Evolutionary conservation across 208 protist genomes (phyloP).

Genomic region (Wallacemonas sp.): DNA sequence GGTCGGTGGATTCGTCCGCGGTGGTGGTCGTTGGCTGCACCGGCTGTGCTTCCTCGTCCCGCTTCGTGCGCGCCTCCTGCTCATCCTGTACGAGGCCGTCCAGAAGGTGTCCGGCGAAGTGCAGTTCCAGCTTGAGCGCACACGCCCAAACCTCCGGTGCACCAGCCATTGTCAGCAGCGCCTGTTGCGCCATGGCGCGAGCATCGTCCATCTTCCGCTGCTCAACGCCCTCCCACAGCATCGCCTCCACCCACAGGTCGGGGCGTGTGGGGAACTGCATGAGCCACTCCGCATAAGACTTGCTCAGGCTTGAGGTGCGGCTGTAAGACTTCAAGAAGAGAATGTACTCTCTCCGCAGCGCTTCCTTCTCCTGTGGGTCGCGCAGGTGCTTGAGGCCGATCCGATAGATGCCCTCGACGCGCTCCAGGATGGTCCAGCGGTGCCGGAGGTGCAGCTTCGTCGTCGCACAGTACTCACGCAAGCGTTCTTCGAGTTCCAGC

Average conservation of each 20-base stretch:
- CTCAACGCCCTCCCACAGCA: slow-evolving; percentile 60
- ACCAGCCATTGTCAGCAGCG: slow-evolving; percentile 54
- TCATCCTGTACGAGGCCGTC: slow-evolving; percentile 39
- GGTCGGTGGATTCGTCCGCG: too few species aligned
- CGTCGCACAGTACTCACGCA: slow-evolving; percentile 56
- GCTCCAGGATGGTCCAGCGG: slow-evolving; percentile 78
- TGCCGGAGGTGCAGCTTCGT: slow-evolving; percentile 76
- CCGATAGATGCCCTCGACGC: slow-evolving; percentile 79
- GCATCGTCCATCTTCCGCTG: slow-evolving; percentile 70
- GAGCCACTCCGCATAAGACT: slow-evolving; percentile 76
- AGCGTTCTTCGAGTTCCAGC: slow-evolving; percentile 63
- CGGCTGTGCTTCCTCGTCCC: slow-evolving; percentile 15
- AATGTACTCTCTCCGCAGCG: slow-evolving; percentile 54
- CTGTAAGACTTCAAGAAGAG: slow-evolving; percentile 63
- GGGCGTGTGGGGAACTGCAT: slow-evolving; percentile 57
- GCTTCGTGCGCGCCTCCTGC: slow-evolving; percentile 23
- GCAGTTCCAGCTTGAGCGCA: slow-evolving; percentile 69
- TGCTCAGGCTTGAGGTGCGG: slow-evolving; percentile 54
- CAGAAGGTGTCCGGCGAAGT: slow-evolving; percentile 59
- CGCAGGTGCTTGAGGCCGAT: slow-evolving; percentile 79
- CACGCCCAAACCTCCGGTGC: slow-evolving; percentile 65
- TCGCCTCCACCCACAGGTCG: slow-evolving; percentile 79
- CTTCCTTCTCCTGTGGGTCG: slow-evolving; percentile 45
- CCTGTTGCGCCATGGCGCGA: slow-evolving; percentile 76
- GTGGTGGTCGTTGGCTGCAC: too few species aligned